Percentiles rank a stretch among this genome's conserved stretches.
Evolutionary conservation across 345 rosid genomes (phyloP).

Genomic region (Eucalyptus erythrocorys): DNA sequence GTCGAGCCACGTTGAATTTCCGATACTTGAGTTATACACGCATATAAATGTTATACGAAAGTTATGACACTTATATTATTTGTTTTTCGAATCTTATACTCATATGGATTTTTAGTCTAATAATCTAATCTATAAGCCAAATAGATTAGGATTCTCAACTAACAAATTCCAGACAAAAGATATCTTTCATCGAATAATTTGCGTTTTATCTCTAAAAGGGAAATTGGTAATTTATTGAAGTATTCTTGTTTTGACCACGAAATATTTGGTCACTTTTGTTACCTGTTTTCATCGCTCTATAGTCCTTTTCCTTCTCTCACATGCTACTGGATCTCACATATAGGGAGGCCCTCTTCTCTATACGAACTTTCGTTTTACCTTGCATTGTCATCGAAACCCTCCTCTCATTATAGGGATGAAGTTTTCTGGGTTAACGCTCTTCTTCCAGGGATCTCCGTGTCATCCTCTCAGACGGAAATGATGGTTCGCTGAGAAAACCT

Average conservation of each 20-base stretch:
- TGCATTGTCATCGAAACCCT: not conserved
- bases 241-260: not conserved
- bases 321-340: not conserved
- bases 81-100: not conserved
- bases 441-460: not conserved
- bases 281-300: not conserved
- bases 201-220: not conserved
- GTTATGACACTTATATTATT: not conserved
- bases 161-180: not conserved
- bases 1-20: not conserved
- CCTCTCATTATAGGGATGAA: not conserved
- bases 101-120: not conserved
- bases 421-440: not conserved
- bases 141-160: not conserved
- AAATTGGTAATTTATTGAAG: not conserved
- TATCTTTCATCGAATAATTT: not conserved
- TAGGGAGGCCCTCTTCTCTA: not conserved
- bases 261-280: not conserved
- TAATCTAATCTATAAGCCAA: not conserved
- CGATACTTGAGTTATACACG: too few species aligned
- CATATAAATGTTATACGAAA: not conserved
- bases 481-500: not conserved
- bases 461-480: not conserved
- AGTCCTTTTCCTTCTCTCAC: not conserved
- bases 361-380: not conserved